Evolutionary conservation across 768 basidiomycete genomes (phyloP).

Genomic region (Boletus edulis): DNA sequence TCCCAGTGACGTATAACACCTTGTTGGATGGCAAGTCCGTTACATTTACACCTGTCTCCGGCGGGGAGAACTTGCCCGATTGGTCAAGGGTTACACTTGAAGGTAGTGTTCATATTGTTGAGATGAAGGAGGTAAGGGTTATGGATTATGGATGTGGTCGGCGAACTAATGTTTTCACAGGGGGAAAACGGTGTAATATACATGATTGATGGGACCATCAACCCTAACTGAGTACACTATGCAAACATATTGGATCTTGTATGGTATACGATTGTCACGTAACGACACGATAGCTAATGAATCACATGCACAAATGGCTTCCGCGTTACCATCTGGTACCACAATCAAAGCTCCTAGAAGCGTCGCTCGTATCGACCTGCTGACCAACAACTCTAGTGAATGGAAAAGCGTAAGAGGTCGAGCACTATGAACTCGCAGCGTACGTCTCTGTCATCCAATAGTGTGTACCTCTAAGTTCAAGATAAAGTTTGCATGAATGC

Average conservation of each 20-base stretch:
- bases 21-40: slow-evolving; percentile 59
- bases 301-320: no score
- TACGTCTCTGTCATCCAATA: no score
- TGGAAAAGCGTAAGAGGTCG: no score
- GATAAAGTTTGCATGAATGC: no score
- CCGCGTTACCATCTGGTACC: no score
- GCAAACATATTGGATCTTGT: not conserved
- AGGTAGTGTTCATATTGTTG: slow-evolving; percentile 51
- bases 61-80: slow-evolving; percentile 38
- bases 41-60: slow-evolving; percentile 42
- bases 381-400: no score
- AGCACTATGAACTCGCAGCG: no score
- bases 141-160: not conserved
- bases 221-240: slow-evolving; percentile 9
- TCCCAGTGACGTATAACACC: slow-evolving; percentile 48
- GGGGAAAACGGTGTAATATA: slow-evolving; percentile 44
- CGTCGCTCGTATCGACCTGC: no score
- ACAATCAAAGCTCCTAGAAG: no score
- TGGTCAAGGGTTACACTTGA: slow-evolving; percentile 64
- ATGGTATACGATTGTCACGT: not conserved
- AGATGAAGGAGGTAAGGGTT: slow-evolving; percentile 56
- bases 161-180: slow-evolving; percentile 20
- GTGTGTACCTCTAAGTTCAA: no score
- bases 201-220: slow-evolving; percentile 40
- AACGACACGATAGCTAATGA: not conserved